Conservation (phyloP, 805 yeast species). For the Torulaspora franciscae region DNA sequence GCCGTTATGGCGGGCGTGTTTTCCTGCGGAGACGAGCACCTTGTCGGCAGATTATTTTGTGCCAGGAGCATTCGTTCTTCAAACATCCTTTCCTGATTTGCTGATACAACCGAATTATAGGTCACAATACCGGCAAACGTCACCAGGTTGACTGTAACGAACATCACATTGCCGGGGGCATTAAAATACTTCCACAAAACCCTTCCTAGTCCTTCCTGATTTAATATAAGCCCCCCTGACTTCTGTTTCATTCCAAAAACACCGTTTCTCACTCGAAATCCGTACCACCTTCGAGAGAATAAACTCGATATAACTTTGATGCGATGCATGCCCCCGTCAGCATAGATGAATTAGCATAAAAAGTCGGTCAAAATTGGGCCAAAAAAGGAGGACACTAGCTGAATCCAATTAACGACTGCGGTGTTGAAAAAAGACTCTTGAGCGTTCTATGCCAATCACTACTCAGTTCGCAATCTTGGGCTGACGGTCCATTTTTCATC, state of each 20-base stretch:
- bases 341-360: slow-evolving; percentile 3
- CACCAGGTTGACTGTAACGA: slow-evolving; percentile 36
- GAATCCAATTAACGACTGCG: neutral
- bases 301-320: slow-evolving; percentile 4
- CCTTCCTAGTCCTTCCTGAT: slow-evolving; percentile 10
- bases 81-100: slow-evolving; percentile 11
- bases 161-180: slow-evolving; percentile 38
- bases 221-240: slow-evolving; percentile 13
- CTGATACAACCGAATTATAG: slow-evolving; percentile 30
- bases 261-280: slow-evolving; percentile 5
- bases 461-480: neutral
- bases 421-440: neutral
- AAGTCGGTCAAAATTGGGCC: neutral
- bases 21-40: neutral
- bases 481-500: neutral
- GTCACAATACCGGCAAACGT: slow-evolving; percentile 35
- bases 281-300: slow-evolving; percentile 11
- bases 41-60: neutral
- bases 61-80: slow-evolving; percentile 10
- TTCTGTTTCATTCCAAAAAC: slow-evolving; percentile 5
- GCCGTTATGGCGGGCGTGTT: neutral
- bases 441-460: neutral
- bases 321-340: slow-evolving; percentile 11
- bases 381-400: neutral
- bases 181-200: slow-evolving; percentile 38